Evolutionary conservation across 176 grass and related monocot genomes (phyloP).

Genomic region (Oryza longistaminata): DNA sequence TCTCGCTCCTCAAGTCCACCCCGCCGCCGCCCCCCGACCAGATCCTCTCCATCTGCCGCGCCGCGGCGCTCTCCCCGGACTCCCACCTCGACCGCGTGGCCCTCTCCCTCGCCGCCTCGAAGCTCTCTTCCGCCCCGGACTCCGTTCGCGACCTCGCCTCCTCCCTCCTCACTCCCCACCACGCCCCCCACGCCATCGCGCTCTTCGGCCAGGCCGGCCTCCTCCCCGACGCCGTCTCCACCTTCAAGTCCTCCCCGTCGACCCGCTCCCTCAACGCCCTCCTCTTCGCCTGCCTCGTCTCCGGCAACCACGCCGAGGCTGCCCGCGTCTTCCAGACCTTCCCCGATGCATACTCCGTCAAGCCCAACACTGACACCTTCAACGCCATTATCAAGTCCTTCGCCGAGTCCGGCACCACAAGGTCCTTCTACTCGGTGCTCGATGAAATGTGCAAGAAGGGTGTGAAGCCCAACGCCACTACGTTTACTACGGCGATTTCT

Average conservation of each 20-base stretch:
- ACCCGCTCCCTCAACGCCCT: conserved; percentile 77
- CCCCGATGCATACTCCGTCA: conserved; percentile 51
- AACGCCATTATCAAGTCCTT: conserved; percentile 81
- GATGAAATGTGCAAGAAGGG: conserved; percentile 74
- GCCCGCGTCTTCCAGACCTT: conserved; percentile 76
- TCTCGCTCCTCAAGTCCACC: conserved; percentile 72
- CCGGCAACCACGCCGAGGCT: conserved; percentile 58
- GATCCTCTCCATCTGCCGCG: conserved; percentile 84
- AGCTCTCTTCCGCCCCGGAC: conserved; percentile 56
- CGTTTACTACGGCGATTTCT: conserved; percentile 58
- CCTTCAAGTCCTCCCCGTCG: conserved; percentile 62
- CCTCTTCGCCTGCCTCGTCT: conserved; percentile 70
- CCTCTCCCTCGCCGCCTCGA: conserved; percentile 63
- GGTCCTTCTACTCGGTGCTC: conserved; percentile 83
- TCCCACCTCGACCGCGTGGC: conserved; percentile 63
- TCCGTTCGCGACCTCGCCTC: conserved; percentile 52
- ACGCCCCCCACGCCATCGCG: conserved; percentile 63
- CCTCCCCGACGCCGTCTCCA: conserved; percentile 70
- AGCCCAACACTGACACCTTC: conserved; percentile 62
- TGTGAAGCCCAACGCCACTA: conserved; percentile 57
- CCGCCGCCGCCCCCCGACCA: conserved; percentile 60
- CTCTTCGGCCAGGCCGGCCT: conserved; percentile 75
- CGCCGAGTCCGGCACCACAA: conserved; percentile 62
- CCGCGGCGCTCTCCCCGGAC: conserved; percentile 60
- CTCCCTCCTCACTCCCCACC: conserved; percentile 49